Conservation (phyloP, 2,329 filamentous ascomycete genomes). For the Aspergillus novoparasiticus region DNA sequence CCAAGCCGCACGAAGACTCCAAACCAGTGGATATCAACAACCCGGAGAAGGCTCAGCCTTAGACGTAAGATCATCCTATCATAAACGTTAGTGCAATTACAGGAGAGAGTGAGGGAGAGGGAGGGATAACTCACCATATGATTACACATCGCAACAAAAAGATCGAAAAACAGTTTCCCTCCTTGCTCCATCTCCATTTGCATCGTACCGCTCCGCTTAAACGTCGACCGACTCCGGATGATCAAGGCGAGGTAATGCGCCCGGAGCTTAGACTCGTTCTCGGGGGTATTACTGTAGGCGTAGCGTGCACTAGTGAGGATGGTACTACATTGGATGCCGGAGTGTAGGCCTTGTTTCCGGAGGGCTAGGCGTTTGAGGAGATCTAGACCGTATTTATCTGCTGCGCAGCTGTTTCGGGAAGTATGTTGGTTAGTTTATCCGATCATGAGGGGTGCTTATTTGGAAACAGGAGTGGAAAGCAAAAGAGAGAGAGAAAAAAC, state of each 20-base stretch:
- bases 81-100: not conserved
- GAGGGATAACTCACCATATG: slow-evolving; percentile 67
- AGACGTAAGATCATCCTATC: slow-evolving; percentile 26
- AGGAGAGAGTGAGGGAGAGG: not conserved
- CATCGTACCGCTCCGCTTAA: slow-evolving; percentile 94
- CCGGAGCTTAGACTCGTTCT: slow-evolving; percentile 85
- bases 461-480: not conserved
- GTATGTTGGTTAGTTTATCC: not conserved
- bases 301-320: slow-evolving; percentile 87
- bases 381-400: slow-evolving; percentile 78
- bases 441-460: not conserved
- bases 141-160: slow-evolving; percentile 91
- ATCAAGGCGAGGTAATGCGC: slow-evolving; percentile 92
- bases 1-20: not conserved
- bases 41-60: slow-evolving; percentile 3
- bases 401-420: slow-evolving; percentile 63
- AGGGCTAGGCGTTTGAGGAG: slow-evolving; percentile 83
- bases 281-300: slow-evolving; percentile 85
- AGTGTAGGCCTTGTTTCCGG: slow-evolving; percentile 86
- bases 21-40: slow-evolving; percentile 3
- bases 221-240: slow-evolving; percentile 82
- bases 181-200: slow-evolving; percentile 91
- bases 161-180: slow-evolving; percentile 85
- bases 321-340: slow-evolving; percentile 79
- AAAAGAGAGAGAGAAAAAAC: not conserved